Evolutionary conservation across 1,139 yeast genomes (phyloP), one percentile per base, ranked within the genome.

Genomic region (Protomyces inundatus): DNA sequence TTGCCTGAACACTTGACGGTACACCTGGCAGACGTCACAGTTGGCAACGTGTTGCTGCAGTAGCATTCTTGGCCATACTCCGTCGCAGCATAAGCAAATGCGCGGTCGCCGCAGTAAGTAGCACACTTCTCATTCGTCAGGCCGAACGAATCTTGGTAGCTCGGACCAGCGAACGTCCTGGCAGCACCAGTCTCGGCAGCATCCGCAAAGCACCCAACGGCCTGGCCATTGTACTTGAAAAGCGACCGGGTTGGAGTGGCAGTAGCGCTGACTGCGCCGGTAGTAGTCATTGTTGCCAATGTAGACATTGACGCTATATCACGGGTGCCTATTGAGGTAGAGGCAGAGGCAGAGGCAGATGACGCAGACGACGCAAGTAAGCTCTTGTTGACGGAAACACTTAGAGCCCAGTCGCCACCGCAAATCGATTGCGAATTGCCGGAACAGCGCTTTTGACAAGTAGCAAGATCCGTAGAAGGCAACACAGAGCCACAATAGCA

Each of bases 61-160:
- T 52, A 58, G 42, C 63, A 58, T 30, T 58, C 63, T 14, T 51
- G 39, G 46, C 56, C 63, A 39, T 58, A 51, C 53, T 58, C 63
- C 10, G 56, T 53, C 5, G 56, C 63, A 10, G 63, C 51, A 33
- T 35, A 42, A 4, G 57, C 42, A 51, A 52, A 51, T 40, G 30
- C 36, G 30, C 52, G 51, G 2, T 45, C 35, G 16, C 55, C 34
- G 14, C 63, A 58, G 35, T 40, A 58, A 12, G 34, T 35, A 10
- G 56, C 33, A 42, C 63, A 58, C 39, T 37, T 16, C 32, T 58
- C 63, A 3, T 40, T 40, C n/a, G 63, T 58, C 63, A 58, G 39
- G 42, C 53, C 35, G 35, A 34, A 39, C 6, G 63, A 35, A 16
- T 52, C 55, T 23, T 35, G 33, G 34, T 52, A 52, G 6, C 52